Conservation (phyloP, 2,329 filamentous ascomycete species). For the Phialophora tarda region DNA sequence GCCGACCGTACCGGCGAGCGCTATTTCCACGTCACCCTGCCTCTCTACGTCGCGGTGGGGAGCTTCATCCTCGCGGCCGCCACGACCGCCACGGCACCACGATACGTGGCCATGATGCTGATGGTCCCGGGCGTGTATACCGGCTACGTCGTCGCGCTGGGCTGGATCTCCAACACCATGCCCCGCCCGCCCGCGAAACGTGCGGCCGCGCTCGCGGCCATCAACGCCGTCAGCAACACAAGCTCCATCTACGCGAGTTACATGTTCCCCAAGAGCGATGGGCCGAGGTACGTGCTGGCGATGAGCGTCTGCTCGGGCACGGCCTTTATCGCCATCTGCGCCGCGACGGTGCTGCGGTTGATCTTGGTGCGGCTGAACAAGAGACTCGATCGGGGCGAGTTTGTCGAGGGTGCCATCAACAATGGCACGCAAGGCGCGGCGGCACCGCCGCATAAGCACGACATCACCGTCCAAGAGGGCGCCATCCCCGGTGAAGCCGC, state of each 20-base stretch:
- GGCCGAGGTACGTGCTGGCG: conserved; percentile 58
- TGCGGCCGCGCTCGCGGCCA: conserved; percentile 72
- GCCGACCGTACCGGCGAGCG: conserved; percentile 72
- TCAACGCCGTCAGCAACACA: conserved; percentile 74
- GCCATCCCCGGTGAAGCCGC: conserved; percentile 26
- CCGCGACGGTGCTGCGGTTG: conserved; percentile 66
- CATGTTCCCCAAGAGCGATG: conserved; percentile 63
- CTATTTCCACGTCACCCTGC: conserved; percentile 69
- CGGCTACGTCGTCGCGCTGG: conserved; percentile 69
- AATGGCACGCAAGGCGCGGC: neutral
- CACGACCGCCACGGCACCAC: conserved; percentile 64
- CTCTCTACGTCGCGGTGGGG: conserved; percentile 65
- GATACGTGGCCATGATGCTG: conserved; percentile 74
- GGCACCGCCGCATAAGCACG: neutral
- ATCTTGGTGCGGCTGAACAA: conserved; percentile 70
- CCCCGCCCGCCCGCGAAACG: conserved; percentile 77
- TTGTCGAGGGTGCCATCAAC: conserved; percentile 62
- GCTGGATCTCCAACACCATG: conserved; percentile 78
- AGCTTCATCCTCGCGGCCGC: conserved; percentile 72
- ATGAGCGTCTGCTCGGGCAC: conserved; percentile 73
- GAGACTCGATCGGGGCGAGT: conserved; percentile 69
- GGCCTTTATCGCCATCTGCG: conserved; percentile 66
- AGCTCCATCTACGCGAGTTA: conserved; percentile 73
- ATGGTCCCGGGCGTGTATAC: conserved; percentile 59
- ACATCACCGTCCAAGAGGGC: conserved; percentile 10